Evolutionary conservation across 2,329 filamentous ascomycete species (phyloP).

Genomic region (Graphiopsis chlorocephala): DNA sequence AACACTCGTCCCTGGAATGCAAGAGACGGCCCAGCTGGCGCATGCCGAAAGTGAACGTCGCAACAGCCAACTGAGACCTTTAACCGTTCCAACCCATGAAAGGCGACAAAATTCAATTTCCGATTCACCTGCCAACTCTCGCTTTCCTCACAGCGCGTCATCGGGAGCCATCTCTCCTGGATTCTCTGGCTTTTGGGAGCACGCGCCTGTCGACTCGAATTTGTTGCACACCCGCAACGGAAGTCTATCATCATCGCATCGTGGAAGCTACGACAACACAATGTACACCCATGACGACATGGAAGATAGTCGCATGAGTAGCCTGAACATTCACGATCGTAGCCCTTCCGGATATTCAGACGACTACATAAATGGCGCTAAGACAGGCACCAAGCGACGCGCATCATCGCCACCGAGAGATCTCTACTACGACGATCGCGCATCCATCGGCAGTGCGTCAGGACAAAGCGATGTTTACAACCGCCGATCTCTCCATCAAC

Average conservation of each 20-base stretch:
- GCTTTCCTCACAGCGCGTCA: constrained; percentile 40
- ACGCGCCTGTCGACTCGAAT: constrained; percentile 27
- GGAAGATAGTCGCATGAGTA: constrained; percentile 53
- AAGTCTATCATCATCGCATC: constrained; percentile 49
- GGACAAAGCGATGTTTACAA: constrained; percentile 51
- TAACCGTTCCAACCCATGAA: constrained; percentile 42
- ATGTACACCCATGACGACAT: constrained; percentile 52
- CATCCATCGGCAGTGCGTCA: constrained; percentile 43
- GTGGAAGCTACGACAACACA: constrained; percentile 62
- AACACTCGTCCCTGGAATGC: constrained; percentile 27
- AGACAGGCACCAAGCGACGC: constrained; percentile 60
- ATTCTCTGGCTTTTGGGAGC: constrained; percentile 45
- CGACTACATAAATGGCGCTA: constrained; percentile 40
- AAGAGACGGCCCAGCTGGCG: constrained; percentile 34
- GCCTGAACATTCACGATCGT: constrained; percentile 55
- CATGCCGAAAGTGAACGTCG: constrained; percentile 41
- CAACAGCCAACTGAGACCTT: constrained; percentile 43
- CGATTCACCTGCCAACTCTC: constrained; percentile 38
- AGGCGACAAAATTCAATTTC: constrained; percentile 36
- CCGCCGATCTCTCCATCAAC: constrained; percentile 55
- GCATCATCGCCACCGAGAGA: constrained; percentile 64
- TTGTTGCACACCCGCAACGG: constrained; percentile 39
- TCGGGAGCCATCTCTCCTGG: constrained; percentile 45
- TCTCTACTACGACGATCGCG: constrained; percentile 44
- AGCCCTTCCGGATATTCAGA: constrained; percentile 46